Base-by-base conservation (phyloP, 2,329 filamentous ascomycete species). In the Aspergillus chevalieri region DNA sequence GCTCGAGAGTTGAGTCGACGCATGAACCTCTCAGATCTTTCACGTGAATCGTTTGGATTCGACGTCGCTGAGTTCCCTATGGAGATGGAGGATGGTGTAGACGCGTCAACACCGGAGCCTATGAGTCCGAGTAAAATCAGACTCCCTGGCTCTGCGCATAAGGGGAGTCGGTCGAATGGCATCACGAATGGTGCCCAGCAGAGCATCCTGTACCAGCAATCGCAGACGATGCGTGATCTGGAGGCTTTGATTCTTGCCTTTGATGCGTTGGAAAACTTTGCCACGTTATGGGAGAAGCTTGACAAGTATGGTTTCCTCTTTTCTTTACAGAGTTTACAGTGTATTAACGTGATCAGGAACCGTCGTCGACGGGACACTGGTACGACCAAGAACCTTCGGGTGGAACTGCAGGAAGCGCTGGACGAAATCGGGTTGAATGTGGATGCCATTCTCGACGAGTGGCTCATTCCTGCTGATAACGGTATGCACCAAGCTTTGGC, bases 191-290 rank as follows among this genome's bases (percentile, higher is more conserved):
- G 53, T 41, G 52, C 51, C 47, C 48, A 58, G 62, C 63, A 57
- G 47, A 52, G 49, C 47, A 42, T 62, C 34, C 53, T 64, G 28
- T 58, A 56, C 24, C 60, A 59, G 46, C 75, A 84, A 52, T 83
- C 84, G 5, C 77, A 79, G 49, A 82, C 78, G 43, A 84, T 83
- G 67, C 80, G 79, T 54, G 85, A 89, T 57, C 74, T 91, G 43
- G 86, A 90, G 67, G 75, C 77, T 50, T 73, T 91, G 24, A 79
- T 85, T 42, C 76, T 78, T 46, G 80, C 78, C 3, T 75, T 91
- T 39, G 84, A 89, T 65, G 74, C 76, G 19, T 75, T 90, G 57
- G 86, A 90, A 66, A 82, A 79, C 2, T 80, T 87, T 51, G 80
- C 81, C 12, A 77, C 79, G 0, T 63, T 80, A 44, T 78, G 78